phyloP scores from a whole-genome alignment of 2,329 filamentous ascomycete genomes.

The Xylariaceae sp. region DNA sequence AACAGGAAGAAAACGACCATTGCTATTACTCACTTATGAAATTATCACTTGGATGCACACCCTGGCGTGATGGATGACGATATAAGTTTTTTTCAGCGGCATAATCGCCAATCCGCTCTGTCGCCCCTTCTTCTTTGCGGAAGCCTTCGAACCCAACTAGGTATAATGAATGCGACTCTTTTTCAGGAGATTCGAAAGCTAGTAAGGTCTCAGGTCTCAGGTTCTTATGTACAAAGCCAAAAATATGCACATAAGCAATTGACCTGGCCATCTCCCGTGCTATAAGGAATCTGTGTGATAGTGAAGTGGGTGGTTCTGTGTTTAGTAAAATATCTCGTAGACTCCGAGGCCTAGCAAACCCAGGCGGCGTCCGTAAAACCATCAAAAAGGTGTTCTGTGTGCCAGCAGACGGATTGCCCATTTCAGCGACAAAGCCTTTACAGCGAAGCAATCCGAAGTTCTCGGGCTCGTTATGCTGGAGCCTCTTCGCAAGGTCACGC shows the following conservation, averaged over 20 bases:
- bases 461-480: neutral
- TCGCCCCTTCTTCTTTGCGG: slow-evolving; percentile 3
- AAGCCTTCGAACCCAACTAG: slow-evolving; percentile 25
- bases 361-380: neutral
- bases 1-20: neutral
- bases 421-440: neutral
- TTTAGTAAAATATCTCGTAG: neutral
- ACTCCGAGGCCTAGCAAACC: neutral
- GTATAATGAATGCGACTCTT: neutral
- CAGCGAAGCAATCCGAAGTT: neutral
- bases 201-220: slow-evolving; percentile 49
- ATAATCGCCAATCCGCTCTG: slow-evolving; percentile 9
- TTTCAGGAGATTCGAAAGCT: slow-evolving; percentile 30
- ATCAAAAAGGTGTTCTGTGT: neutral
- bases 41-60: neutral
- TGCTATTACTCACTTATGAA: neutral
- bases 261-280: slow-evolving; percentile 41
- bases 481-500: neutral
- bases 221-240: slow-evolving; percentile 51
- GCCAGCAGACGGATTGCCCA: neutral
- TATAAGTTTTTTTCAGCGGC: slow-evolving; percentile 18
- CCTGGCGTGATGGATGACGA: slow-evolving; percentile 11
- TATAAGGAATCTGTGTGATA: slow-evolving; percentile 42
- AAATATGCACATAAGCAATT: slow-evolving; percentile 41
- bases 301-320: slow-evolving; percentile 2